Evolutionary conservation across 345 rosid species (phyloP).

Genomic region (Eucalyptus tenuipes): DNA sequence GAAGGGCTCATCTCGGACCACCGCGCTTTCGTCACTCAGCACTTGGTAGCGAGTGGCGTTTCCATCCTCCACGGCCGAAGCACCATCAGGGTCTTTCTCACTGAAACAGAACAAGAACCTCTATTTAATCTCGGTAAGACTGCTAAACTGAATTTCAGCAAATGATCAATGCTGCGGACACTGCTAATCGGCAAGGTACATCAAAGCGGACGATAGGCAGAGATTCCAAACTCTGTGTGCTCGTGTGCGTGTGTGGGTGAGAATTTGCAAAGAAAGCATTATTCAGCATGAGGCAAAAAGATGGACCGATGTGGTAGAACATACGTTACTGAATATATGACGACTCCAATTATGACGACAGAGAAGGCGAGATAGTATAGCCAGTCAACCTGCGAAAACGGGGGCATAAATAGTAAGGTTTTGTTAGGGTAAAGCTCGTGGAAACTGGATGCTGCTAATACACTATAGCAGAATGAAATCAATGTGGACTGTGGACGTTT

Average conservation of each 20-base stretch:
- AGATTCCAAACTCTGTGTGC: neutral
- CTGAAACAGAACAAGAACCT: neutral
- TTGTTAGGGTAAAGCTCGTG: neutral
- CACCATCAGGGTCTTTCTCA: slow-evolving; percentile 2
- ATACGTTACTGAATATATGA: slow-evolving; percentile 32
- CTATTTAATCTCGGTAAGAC: neutral
- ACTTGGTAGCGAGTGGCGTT: slow-evolving; percentile 1
- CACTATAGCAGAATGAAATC: neutral
- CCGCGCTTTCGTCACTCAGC: slow-evolving; percentile 1
- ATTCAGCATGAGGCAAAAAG: neutral
- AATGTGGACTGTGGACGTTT: neutral
- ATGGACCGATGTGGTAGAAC: neutral
- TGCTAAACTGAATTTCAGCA: neutral
- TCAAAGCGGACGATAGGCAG: neutral
- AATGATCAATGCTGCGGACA: neutral
- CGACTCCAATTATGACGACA: slow-evolving; percentile 21
- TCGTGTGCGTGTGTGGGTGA: neutral
- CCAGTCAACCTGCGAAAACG: slow-evolving; percentile 42
- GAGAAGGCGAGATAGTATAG: slow-evolving; percentile 35
- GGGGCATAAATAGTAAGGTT: neutral
- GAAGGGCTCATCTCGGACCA: neutral
- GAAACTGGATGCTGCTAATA: neutral
- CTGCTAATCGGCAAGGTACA: neutral
- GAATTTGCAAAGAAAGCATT: neutral
- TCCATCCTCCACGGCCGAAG: neutral